Evolutionary conservation across 2,329 filamentous ascomycete species (phyloP).

Genomic region (Pleomassaria siparia): DNA sequence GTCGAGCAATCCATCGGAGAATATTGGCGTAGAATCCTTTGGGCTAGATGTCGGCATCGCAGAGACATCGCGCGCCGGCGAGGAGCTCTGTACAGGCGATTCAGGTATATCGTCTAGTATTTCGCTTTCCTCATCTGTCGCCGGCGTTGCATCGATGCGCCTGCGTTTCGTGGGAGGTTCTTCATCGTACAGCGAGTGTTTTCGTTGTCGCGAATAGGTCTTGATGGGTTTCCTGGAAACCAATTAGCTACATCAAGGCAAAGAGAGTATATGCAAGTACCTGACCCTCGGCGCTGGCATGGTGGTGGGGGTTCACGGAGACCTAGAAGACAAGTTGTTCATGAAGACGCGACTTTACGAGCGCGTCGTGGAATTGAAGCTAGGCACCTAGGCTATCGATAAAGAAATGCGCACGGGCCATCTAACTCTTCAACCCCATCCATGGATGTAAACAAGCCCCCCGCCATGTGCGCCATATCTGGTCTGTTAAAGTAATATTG

Average conservation of each 20-base stretch:
- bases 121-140: slow-evolving; percentile 10
- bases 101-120: slow-evolving; percentile 8
- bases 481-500: too few species aligned
- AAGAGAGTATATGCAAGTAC: slow-evolving; percentile 17
- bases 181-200: slow-evolving; percentile 29
- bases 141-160: slow-evolving; percentile 30
- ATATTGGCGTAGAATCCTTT: slow-evolving; percentile 33
- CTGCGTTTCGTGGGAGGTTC: slow-evolving; percentile 40
- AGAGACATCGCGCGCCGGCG: slow-evolving; percentile 13
- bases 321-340: slow-evolving; percentile 10
- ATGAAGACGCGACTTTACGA: slow-evolving; percentile 22
- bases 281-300: slow-evolving; percentile 29
- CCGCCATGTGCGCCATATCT: too few species aligned
- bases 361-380: slow-evolving; percentile 9
- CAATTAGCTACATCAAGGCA: slow-evolving; percentile 15
- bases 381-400: neutral
- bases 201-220: slow-evolving; percentile 42
- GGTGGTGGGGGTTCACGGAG: slow-evolving; percentile 5
- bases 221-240: slow-evolving; percentile 28
- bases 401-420: neutral
- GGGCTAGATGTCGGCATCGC: slow-evolving; percentile 31
- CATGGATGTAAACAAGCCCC: too few species aligned
- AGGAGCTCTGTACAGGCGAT: slow-evolving; percentile 2
- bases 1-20: slow-evolving; percentile 45
- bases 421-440: too few species aligned